Evolutionary conservation across 768 basidiomycete species (phyloP).

Genomic region (Lactarius deliciosus): DNA sequence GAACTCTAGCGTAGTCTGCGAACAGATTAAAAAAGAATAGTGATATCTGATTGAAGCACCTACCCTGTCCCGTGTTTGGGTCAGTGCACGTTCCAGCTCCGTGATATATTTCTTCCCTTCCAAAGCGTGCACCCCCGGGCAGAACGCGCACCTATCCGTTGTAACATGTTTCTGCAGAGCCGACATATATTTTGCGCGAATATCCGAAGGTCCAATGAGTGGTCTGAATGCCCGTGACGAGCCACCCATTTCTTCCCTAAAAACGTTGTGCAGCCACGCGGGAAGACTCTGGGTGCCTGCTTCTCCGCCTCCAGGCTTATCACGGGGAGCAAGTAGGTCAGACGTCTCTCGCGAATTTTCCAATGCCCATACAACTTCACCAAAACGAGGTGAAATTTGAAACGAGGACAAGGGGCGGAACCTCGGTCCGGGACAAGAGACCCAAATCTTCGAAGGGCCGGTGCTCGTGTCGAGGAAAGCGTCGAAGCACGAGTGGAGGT

Average conservation of each 20-base stretch:
- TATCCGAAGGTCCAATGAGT: background rate
- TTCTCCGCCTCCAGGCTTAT: background rate
- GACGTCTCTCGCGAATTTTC: background rate
- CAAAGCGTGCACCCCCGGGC: background rate
- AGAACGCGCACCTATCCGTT: background rate
- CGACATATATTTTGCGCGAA: background rate
- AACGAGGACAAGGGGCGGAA: too few relatives aligned
- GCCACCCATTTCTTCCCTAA: background rate
- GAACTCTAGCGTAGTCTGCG: background rate
- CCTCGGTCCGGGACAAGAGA: background rate
- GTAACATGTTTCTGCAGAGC: background rate
- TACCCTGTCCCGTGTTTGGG: background rate
- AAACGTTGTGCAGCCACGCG: background rate
- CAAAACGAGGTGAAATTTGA: too few relatives aligned
- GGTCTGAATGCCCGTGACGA: background rate
- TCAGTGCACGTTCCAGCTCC: background rate
- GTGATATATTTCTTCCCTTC: background rate
- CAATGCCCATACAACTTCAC: too few relatives aligned
- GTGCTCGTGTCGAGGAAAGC: background rate
- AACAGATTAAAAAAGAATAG: background rate
- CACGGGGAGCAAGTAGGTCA: background rate
- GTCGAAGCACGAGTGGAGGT: background rate
- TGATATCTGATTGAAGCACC: background rate
- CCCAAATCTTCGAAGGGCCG: slow-evolving; percentile 4
- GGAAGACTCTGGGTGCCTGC: background rate